Conservation (phyloP, 1,284 basidiomycete species). For the Cutaneotrichosporon sp. region DNA sequence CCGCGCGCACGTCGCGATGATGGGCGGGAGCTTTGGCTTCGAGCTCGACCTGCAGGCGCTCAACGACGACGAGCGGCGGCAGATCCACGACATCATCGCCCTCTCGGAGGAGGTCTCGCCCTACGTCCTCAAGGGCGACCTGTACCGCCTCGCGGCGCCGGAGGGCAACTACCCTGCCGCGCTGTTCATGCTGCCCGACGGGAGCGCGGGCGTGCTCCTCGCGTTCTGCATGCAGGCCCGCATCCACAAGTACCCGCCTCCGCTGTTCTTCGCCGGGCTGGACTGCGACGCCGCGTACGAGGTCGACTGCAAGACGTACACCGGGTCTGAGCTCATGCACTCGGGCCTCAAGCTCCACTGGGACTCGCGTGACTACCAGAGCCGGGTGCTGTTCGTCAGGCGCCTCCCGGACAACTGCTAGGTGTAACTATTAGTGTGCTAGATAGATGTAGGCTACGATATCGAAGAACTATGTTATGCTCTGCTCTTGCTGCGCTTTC, state of each 20-base stretch:
- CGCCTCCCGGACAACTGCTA: neutral
- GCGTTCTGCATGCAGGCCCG: conserved; percentile 15
- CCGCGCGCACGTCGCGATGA: conserved; percentile 45
- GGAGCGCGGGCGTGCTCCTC: conserved; percentile 20
- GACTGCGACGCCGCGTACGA: conserved; percentile 20
- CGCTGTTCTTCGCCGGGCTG: conserved; percentile 28
- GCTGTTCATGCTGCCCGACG: conserved; percentile 20
- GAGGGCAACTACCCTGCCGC: conserved; percentile 36
- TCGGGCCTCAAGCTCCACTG: conserved; percentile 12
- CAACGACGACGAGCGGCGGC: conserved; percentile 21
- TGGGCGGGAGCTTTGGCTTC: conserved; percentile 42
- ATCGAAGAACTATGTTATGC: neutral
- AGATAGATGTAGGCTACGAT: neutral
- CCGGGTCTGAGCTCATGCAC: conserved; percentile 11
- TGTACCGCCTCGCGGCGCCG: conserved; percentile 30
- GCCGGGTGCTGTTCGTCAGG: conserved; percentile 13
- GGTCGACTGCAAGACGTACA: conserved; percentile 22
- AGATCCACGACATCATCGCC: conserved; percentile 26
- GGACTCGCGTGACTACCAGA: conserved; percentile 17
- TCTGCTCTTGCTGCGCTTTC: too few relatives aligned
- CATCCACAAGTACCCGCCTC: conserved; percentile 13
- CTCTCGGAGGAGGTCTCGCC: conserved; percentile 31
- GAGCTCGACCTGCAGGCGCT: conserved; percentile 36
- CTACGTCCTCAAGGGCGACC: conserved; percentile 32
- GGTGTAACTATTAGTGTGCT: neutral